Evolutionary conservation across 768 basidiomycete species (phyloP).

Genomic region (Mycena galericulata): DNA sequence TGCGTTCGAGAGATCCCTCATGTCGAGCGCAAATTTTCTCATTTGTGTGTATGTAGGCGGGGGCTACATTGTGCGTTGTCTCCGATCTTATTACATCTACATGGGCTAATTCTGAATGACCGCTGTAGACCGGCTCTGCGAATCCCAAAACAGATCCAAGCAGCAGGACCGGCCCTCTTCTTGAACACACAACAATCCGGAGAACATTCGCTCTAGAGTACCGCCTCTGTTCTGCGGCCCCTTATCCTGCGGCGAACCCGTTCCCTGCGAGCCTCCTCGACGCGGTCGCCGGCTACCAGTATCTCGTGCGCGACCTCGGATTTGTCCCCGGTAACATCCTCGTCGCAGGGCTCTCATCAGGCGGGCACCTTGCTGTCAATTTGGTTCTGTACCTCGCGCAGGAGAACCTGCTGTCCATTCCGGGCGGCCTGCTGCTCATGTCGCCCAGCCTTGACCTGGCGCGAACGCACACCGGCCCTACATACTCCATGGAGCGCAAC

Average conservation of each 20-base stretch:
- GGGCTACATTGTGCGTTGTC: not conserved
- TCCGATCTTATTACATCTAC: not conserved
- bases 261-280: constrained; percentile 85
- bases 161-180: constrained; percentile 58
- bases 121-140: constrained; percentile 49
- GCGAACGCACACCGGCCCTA: not conserved
- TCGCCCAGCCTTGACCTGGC: constrained; percentile 50
- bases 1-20: not conserved
- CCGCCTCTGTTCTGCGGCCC: constrained; percentile 64
- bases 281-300: constrained; percentile 76
- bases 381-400: constrained; percentile 73
- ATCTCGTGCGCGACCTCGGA: constrained; percentile 68
- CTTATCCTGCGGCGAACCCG: constrained; percentile 58
- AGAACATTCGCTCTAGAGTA: constrained; percentile 77
- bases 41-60: not conserved
- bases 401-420: constrained; percentile 53
- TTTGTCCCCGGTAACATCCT: constrained; percentile 72
- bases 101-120: not conserved
- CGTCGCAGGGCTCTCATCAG: constrained; percentile 80
- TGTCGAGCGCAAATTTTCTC: not conserved
- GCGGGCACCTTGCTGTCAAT: constrained; percentile 76
- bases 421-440: constrained; percentile 61
- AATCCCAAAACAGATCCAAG: constrained; percentile 58
- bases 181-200: constrained; percentile 54
- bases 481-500: not conserved